Evolutionary conservation across 2,329 filamentous ascomycete species (phyloP), one percentile per base, ranked within the genome.

Genomic region (Coniella vitis): DNA sequence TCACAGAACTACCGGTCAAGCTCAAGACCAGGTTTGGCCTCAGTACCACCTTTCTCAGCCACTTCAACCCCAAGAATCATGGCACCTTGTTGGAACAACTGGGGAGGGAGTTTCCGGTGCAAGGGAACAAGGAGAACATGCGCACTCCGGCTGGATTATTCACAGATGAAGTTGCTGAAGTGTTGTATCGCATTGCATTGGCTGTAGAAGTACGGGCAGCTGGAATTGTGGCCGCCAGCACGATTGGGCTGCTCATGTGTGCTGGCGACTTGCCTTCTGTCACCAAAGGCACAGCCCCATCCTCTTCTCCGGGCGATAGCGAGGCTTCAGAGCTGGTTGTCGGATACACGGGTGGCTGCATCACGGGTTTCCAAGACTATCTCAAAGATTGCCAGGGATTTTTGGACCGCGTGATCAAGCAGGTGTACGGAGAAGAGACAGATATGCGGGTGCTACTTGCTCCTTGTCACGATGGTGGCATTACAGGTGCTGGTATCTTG

Each of bases 281-380:
- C 25, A 19, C 16, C 21, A 35, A 34, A 4, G 32, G 36, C 17
- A n/a, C n/a, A n/a, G n/a, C n/a, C n/a, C n/a, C n/a, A n/a, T n/a
- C n/a, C n/a, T 7, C 37, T 14, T 35, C 34, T 31, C 32, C 51
- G 36, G 38, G 52, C 16, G 13, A 49, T 7, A 25, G 7, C 4
- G 32, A 34, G 12, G 40, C 53, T 31, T 57, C 69, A 53, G 83
- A 87, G 57, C 64, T 91, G 25, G 81, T 87, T 1, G 84, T 90
- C 19, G 87, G 86, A 1, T 90, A 88, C 61, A 89, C 87, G 0
- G 87, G 87, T 29, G 84, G 86, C 7, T 89, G 86, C 59, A 90
- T 90, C 51, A 78, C 82, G n/a, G 81, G 87, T 58, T 89, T 89
- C 58, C 86, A 87, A 41, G 76, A 86, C 57, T 90, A 87, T 64